phyloP scores from a whole-genome alignment of 345 rosid species.

The Dovyalis caffra region DNA sequence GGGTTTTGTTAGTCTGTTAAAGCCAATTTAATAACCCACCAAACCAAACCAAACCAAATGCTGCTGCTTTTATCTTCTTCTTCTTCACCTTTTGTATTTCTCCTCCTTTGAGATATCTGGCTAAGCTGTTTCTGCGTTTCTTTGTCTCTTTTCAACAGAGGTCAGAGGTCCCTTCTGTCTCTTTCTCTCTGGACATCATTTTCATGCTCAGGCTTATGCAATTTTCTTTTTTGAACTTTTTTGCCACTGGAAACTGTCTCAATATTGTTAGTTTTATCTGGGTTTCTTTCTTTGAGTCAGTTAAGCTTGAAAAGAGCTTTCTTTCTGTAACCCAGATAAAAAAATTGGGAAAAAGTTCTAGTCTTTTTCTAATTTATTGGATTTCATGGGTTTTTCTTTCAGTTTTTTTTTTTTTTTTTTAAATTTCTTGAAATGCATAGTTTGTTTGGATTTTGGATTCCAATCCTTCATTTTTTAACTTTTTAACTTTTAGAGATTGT shows the following conservation, averaged over 20 bases:
- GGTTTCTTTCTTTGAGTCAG: not conserved
- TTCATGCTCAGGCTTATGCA: not conserved
- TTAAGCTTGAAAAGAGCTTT: not conserved
- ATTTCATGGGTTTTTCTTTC: not conserved
- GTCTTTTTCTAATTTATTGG: not conserved
- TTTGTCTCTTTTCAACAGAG: not conserved
- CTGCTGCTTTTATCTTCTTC: not conserved
- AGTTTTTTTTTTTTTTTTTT: not conserved
- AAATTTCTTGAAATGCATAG: not conserved
- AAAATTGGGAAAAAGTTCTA: not conserved
- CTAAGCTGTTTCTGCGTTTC: not conserved
- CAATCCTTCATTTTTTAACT: not conserved
- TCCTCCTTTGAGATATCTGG: not conserved
- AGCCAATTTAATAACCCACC: not conserved
- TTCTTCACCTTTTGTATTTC: not conserved
- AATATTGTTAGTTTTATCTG: not conserved
- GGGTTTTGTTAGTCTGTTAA: not conserved
- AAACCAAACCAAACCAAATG: not conserved
- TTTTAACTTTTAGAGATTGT: not conserved
- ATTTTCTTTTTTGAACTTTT: not conserved
- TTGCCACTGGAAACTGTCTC: not conserved
- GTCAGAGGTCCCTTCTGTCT: conserved; percentile 7
- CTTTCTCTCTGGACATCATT: not conserved
- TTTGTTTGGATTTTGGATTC: not conserved
- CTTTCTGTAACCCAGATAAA: not conserved